Evolutionary conservation across 2,329 filamentous ascomycete genomes (phyloP).

Genomic region (Didymella lethalis): DNA sequence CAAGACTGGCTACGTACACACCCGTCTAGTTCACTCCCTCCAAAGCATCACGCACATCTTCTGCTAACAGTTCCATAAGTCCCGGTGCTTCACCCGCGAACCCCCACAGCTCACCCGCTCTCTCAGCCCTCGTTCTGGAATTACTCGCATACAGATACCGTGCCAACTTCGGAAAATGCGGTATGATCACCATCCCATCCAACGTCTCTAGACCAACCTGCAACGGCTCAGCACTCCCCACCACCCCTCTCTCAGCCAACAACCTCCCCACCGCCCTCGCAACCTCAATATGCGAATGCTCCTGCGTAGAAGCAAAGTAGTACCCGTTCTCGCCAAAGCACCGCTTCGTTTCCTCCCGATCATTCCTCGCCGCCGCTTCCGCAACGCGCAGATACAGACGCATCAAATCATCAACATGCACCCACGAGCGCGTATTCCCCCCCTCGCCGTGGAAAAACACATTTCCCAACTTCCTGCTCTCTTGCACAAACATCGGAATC

Average conservation of each 20-base stretch:
- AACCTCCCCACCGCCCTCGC: constrained; percentile 35
- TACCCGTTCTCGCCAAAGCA: constrained; percentile 63
- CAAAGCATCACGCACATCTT: constrained; percentile 3
- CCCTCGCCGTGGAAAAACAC: neutral
- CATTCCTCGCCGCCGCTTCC: constrained; percentile 58
- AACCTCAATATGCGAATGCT: constrained; percentile 41
- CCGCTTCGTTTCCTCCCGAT: constrained; percentile 49
- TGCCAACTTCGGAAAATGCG: constrained; percentile 33
- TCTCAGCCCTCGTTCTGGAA: constrained; percentile 62
- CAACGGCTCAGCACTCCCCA: constrained; percentile 34
- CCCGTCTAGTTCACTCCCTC: neutral
- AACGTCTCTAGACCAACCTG: constrained; percentile 36
- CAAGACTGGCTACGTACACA: no score
- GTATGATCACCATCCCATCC: constrained; percentile 34
- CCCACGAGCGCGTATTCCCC: neutral
- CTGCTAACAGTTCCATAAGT: constrained; percentile 55
- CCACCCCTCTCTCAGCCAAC: constrained; percentile 35
- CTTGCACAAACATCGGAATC: neutral
- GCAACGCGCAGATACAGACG: constrained; percentile 62
- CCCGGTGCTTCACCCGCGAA: constrained; percentile 62
- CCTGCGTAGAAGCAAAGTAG: constrained; percentile 54
- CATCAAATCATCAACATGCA: constrained; percentile 63
- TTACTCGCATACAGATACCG: constrained; percentile 58
- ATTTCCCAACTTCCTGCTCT: neutral
- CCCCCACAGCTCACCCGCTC: constrained; percentile 62